Conservation (phyloP, 2,329 filamentous ascomycete genomes). For the Cercospora sojina region DNA sequence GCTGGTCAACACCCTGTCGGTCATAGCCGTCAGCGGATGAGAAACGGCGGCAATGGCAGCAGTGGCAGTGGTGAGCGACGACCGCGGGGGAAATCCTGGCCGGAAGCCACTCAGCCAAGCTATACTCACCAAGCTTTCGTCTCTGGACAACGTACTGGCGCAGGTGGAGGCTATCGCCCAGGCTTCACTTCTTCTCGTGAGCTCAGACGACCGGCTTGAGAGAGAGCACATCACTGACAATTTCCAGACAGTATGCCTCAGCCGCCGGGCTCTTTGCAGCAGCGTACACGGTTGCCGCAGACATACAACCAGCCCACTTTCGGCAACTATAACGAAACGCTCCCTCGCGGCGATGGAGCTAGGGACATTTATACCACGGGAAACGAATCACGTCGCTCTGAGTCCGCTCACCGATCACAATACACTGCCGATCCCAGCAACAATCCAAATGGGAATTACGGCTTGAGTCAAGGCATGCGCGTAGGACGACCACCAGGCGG, state of each 20-base stretch:
- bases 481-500: conserved; percentile 8
- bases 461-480: conserved; percentile 14
- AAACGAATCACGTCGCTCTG: neutral
- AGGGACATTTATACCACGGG: neutral
- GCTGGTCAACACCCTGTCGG: conserved; percentile 1
- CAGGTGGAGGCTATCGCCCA: neutral
- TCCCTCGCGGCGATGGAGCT: conserved; percentile 3
- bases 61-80: conserved; percentile 7
- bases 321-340: conserved; percentile 15
- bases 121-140: conserved; percentile 1
- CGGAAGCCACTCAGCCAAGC: conserved; percentile 6
- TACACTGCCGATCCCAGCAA: neutral
- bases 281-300: conserved; percentile 14
- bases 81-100: conserved; percentile 15
- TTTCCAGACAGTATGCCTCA: conserved; percentile 5
- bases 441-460: neutral
- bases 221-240: neutral
- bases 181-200: conserved; percentile 13
- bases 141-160: neutral
- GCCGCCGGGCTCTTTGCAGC: neutral
- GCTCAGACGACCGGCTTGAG: neutral
- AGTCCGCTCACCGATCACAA: conserved; percentile 4
- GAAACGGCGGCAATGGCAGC: conserved; percentile 14
- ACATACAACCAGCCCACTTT: conserved; percentile 9
- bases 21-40: conserved; percentile 6